A percentile compares a stretch with the other conserved stretches of the same genome.
These are phyloP conservation scores for Fomitopsis betulina DNA, from an alignment of 1,284 basidiomycete genomes.

Conservation along the genomic window DNA sequence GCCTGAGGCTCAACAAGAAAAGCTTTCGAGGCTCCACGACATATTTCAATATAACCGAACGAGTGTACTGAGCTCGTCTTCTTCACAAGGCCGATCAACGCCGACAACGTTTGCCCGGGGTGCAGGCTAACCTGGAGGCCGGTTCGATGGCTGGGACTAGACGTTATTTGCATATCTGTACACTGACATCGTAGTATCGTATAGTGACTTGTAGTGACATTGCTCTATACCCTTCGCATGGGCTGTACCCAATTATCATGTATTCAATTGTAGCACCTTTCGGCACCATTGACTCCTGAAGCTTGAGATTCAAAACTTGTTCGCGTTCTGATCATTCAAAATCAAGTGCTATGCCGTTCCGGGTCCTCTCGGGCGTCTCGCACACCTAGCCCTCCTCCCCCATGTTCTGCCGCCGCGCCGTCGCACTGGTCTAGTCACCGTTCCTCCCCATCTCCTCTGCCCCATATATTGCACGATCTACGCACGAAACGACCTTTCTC, in stretches of 20 bases:
- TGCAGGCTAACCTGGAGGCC: slow-evolving; percentile 11
- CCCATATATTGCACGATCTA: slow-evolving; percentile 7
- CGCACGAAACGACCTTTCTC: background rate
- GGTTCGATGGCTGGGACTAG: slow-evolving; percentile 3
- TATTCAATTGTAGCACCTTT: background rate
- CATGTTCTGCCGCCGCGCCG: background rate
- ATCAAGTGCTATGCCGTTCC: background rate
- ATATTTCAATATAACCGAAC: slow-evolving; percentile 73
- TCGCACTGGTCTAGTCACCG: background rate
- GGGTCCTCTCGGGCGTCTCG: background rate
- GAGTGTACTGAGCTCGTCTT: slow-evolving; percentile 60
- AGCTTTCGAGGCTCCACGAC: slow-evolving; percentile 69
- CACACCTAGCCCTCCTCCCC: background rate
- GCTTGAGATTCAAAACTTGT: too few relatives aligned
- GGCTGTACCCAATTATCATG: background rate
- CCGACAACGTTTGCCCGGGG: slow-evolving; percentile 18
- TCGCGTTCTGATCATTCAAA: background rate
- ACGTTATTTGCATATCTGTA: slow-evolving; percentile 20
- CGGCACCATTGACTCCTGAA: background rate
- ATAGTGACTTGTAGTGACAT: slow-evolving; percentile 18
- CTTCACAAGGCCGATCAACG: slow-evolving; percentile 41
- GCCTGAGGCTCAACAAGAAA: slow-evolving; percentile 42
- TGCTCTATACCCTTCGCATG: slow-evolving; percentile 4
- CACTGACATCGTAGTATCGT: slow-evolving; percentile 20
- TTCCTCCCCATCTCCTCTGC: slow-evolving; percentile 5